These are phyloP conservation scores for Lepidium africanum DNA, from an alignment of 345 rosid species.

Conservation along the genomic window DNA sequence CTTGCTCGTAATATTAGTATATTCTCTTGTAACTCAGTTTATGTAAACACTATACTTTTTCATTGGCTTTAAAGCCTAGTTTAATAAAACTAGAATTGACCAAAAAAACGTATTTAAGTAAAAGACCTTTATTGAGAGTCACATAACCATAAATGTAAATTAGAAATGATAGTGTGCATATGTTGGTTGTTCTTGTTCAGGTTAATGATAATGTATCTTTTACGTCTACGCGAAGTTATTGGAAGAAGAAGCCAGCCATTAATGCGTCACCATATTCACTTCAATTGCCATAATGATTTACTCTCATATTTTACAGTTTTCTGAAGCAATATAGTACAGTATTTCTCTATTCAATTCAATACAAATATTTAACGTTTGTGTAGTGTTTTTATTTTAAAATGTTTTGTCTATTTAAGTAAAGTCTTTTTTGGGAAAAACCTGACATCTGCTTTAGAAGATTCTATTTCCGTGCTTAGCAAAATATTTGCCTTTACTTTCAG, in stretches of 20 bases:
- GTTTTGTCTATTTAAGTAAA: slow-evolving; percentile 4
- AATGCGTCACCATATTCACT: slow-evolving; percentile 23
- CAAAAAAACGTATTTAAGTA: neutral
- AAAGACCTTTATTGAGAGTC: neutral
- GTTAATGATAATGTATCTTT: neutral
- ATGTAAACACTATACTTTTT: too few species aligned
- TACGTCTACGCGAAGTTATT: slow-evolving; percentile 23
- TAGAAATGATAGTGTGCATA: neutral
- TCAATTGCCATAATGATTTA: neutral
- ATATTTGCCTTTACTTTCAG: neutral
- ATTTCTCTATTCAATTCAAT: neutral
- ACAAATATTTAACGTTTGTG: neutral
- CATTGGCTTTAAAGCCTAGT: too few species aligned
- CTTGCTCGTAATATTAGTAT: too few species aligned
- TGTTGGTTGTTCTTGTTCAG: neutral
- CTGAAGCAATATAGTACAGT: neutral
- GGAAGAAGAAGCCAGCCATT: slow-evolving; percentile 12
- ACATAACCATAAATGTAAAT: neutral
- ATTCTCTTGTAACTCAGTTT: too few species aligned
- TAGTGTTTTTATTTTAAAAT: neutral
- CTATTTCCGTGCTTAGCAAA: slow-evolving; percentile 19
- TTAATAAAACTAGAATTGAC: too few species aligned
- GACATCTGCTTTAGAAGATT: slow-evolving; percentile 28
- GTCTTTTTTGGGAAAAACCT: slow-evolving; percentile 2
- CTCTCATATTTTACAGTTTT: neutral